Evolutionary conservation across 164 flowering plant genomes (phyloP), one percentile per base, ranked within the genome.

Genomic region (Pachysandra terminalis): DNA sequence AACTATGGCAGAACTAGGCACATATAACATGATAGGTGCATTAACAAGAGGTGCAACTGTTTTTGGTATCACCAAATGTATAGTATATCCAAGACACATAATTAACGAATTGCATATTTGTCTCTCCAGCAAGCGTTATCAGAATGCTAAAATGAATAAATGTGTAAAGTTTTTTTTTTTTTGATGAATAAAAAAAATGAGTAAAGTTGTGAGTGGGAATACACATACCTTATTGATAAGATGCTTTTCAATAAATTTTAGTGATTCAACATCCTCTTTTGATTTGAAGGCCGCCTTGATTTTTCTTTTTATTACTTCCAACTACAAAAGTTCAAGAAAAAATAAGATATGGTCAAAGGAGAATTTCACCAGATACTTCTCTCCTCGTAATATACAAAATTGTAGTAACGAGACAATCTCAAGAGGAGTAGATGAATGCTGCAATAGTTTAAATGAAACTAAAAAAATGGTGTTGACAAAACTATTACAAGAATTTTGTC

Each of bases 171-270:
- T n/a, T n/a, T n/a, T n/a, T n/a, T n/a, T n/a, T n/a, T n/a, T n/a
- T n/a, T n/a, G n/a, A n/a, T n/a, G n/a, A n/a, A n/a, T n/a, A n/a
- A n/a, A n/a, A n/a, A 40, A 40, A 40, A 5, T 5, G 5, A 5
- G 10, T 19, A 45, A 59, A 41, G 3, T 35, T 7, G 32, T 28
- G 15, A 0, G 12, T 35, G 6, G 24, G 45, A 51, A 58, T 37
- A 55, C 15, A 24, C 64, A 40, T 74, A 95, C 97, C 97, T 90
- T 89, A 74, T 86, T 95, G 45, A 95, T 92, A 59, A 95, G 91
- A 75, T 86, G 77, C 78, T 95, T 92, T 83, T 95, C 80, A 15
- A 80, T 24, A 66, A 86, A 87, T 63, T 86, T 90, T 2, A 92
- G 88, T 22, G 91, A 75, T 0, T 87, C 85, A 71, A 75, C 81